A percentile compares a stretch with the other conserved stretches of the same genome.
phyloP scores from a whole-genome alignment of 768 basidiomycete species.

The Lactarius evosmus region DNA sequence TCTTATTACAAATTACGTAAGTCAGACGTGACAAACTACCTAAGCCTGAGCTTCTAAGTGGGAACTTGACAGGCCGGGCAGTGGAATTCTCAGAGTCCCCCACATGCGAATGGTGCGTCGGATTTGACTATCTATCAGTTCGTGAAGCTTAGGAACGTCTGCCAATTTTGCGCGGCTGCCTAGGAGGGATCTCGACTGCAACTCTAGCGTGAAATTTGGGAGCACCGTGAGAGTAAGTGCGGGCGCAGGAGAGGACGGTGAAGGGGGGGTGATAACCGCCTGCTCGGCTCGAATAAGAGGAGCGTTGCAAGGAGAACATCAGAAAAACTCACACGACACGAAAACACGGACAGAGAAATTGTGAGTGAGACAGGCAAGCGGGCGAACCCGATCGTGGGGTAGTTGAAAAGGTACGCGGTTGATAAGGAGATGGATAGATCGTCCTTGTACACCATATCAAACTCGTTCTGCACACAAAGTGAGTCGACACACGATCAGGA shows the following conservation, averaged over 20 bases:
- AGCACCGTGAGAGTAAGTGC: constrained; percentile 70
- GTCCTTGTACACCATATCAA: constrained; percentile 84
- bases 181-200: constrained; percentile 87
- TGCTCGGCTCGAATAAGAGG: constrained; percentile 33
- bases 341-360: constrained; percentile 71
- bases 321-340: constrained; percentile 52
- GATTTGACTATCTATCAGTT: constrained; percentile 80
- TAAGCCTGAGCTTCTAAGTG: constrained; percentile 32
- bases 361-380: constrained; percentile 79
- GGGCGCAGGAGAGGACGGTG: constrained; percentile 50
- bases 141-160: constrained; percentile 95
- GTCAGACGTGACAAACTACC: constrained; percentile 30
- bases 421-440: constrained; percentile 78
- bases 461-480: constrained; percentile 56
- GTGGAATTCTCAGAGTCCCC: constrained; percentile 62
- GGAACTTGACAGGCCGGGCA: constrained; percentile 67
- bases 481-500: constrained; percentile 21
- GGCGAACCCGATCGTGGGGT: constrained; percentile 78
- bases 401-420: constrained; percentile 81
- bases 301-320: background rate
- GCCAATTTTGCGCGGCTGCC: constrained; percentile 97
- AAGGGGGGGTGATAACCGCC: constrained; percentile 65
- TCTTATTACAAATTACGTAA: constrained; percentile 2
- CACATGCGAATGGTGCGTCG: constrained; percentile 36
- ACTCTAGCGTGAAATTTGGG: constrained; percentile 81